These are phyloP conservation scores for Arachis hypogaea DNA, from an alignment of 306 rosid species.

Conservation along the genomic window DNA sequence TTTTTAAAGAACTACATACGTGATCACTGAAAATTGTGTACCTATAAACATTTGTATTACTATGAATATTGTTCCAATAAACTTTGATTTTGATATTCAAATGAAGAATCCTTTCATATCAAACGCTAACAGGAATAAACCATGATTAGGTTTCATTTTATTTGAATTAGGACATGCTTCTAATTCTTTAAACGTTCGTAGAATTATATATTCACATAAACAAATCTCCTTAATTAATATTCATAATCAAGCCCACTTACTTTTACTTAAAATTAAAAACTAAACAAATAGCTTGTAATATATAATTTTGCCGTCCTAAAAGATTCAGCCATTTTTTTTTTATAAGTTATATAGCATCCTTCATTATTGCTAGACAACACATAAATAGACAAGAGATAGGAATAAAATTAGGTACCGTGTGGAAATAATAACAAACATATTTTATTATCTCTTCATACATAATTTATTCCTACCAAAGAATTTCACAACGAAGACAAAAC, in stretches of 20 bases:
- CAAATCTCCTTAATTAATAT: not conserved
- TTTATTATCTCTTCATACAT: not conserved
- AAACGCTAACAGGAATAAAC: not conserved
- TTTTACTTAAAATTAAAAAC: not conserved
- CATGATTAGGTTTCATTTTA: not conserved
- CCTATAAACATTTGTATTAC: too few species aligned
- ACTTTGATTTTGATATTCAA: not conserved
- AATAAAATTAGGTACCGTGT: not conserved
- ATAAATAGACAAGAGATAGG: constrained; percentile 27
- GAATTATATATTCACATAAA: not conserved
- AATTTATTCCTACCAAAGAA: not conserved
- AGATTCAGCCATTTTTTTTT: not conserved
- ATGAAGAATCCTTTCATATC: not conserved
- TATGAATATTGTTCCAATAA: too few species aligned
- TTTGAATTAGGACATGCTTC: too few species aligned
- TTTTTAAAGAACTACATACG: too few species aligned
- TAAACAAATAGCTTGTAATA: constrained; percentile 14
- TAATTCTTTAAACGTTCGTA: too few species aligned
- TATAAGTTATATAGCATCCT: constrained; percentile 5
- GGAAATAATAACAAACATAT: not conserved
- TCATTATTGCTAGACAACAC: not conserved
- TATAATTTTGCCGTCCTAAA: constrained; percentile 35
- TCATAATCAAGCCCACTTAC: constrained; percentile 12
- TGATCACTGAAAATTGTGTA: too few species aligned
- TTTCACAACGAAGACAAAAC: not conserved